phyloP scores from a whole-genome alignment of 257 asterid species.

The Parsonsia alboflavescens region DNA sequence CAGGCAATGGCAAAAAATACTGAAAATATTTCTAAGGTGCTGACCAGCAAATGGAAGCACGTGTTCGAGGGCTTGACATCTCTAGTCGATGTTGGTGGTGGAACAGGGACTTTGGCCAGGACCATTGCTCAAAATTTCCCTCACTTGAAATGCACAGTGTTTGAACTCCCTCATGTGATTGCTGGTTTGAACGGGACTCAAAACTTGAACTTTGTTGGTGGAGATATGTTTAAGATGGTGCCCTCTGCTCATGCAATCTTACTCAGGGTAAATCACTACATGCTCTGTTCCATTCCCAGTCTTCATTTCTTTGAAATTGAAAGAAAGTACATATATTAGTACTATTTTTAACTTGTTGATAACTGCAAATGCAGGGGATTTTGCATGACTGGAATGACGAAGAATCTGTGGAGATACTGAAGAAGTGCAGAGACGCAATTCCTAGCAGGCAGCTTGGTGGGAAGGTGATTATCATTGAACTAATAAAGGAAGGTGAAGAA shows the following conservation, averaged over 20 bases:
- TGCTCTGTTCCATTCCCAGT: too few relatives aligned
- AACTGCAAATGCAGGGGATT: conserved; percentile 18
- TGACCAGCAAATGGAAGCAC: neutral
- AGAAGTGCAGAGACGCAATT: conserved; percentile 26
- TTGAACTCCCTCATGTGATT: conserved; percentile 8
- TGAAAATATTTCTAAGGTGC: conserved; percentile 8
- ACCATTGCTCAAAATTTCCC: neutral
- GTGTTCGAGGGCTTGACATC: conserved; percentile 5
- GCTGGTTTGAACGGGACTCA: neutral
- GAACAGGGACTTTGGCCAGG: too few relatives aligned
- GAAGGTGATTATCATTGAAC: conserved; percentile 24
- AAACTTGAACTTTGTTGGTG: conserved; percentile 2
- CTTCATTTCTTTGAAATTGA: too few relatives aligned
- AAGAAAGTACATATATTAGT: too few relatives aligned
- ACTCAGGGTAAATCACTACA: neutral
- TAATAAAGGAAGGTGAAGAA: conserved; percentile 5
- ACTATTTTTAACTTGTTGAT: too few relatives aligned
- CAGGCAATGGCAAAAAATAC: conserved; percentile 30
- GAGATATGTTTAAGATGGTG: conserved; percentile 6
- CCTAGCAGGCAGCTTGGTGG: conserved; percentile 22
- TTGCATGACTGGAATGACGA: conserved; percentile 31
- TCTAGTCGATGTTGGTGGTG: conserved; percentile 7
- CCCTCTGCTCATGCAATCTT: conserved; percentile 11
- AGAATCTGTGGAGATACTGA: conserved; percentile 15
- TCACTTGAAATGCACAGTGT: conserved; percentile 1